A percentile compares a stretch with the other conserved stretches of the same genome.
These are phyloP conservation scores for Neofusicoccum umdonicola DNA, from an alignment of 2,329 filamentous ascomycete species.

Conservation along the genomic window DNA sequence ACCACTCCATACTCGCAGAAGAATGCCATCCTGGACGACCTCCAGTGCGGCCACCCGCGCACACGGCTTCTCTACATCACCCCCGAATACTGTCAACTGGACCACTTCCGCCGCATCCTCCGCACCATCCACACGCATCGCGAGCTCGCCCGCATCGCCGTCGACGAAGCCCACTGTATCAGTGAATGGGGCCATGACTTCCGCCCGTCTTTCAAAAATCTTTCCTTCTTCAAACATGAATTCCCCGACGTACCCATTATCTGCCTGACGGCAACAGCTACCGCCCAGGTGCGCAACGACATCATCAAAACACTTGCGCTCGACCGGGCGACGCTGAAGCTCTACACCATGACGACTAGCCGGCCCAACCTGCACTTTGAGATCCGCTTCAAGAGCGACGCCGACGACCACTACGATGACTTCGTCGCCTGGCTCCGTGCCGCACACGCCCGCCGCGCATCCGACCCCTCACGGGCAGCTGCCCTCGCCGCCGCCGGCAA, in stretches of 20 bases:
- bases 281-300: constrained; percentile 74
- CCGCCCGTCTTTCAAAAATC: constrained; percentile 82
- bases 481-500: constrained; percentile 58
- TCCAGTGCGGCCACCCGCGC: constrained; percentile 81
- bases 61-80: constrained; percentile 89
- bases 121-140: constrained; percentile 72
- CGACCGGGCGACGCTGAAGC: constrained; percentile 60
- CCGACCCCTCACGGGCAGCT: constrained; percentile 53
- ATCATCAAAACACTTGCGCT: constrained; percentile 74
- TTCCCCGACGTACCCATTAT: constrained; percentile 88
- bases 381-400: constrained; percentile 76
- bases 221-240: constrained; percentile 79
- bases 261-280: constrained; percentile 89
- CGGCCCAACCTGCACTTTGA: constrained; percentile 88
- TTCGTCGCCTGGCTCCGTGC: constrained; percentile 73
- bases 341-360: constrained; percentile 80
- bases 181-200: constrained; percentile 99
- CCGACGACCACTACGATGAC: constrained; percentile 70
- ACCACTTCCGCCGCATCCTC: constrained; percentile 73
- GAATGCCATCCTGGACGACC: constrained; percentile 70
- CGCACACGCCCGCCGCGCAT: constrained; percentile 68
- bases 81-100: constrained; percentile 78
- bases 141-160: constrained; percentile 81
- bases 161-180: constrained; percentile 96
- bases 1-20: constrained; percentile 67